Percentiles rank a stretch among this genome's conserved stretches.
Evolutionary conservation across 1,139 yeast genomes (phyloP).

Genomic region (Blastobotrys buckinghamii): DNA sequence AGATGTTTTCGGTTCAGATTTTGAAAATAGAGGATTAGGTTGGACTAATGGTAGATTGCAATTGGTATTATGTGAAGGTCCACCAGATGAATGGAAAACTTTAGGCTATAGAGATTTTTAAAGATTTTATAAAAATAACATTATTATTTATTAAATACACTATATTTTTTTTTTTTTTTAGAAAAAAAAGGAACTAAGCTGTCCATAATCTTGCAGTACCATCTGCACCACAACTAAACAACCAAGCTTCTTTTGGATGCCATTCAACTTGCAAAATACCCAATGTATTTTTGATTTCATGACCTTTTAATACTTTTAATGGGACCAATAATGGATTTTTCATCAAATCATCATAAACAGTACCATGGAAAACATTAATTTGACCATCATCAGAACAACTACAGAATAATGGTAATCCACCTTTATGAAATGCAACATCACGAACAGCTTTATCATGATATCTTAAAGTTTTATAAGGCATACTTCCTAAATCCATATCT

Average conservation of each 20-base stretch:
- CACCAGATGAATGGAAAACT: conserved; percentile 63
- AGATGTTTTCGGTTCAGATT: conserved; percentile 56
- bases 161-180: too few species aligned
- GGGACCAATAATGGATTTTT: conserved; percentile 96
- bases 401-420: conserved; percentile 80
- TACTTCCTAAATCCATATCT: conserved; percentile 80
- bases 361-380: conserved; percentile 93
- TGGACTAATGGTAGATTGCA: conserved; percentile 70
- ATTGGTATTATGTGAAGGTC: conserved; percentile 70
- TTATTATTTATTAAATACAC: too few species aligned
- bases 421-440: conserved; percentile 79
- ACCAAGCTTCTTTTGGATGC: conserved; percentile 99
- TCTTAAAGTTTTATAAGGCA: conserved; percentile 93
- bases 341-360: conserved; percentile 93
- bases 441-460: conserved; percentile 95
- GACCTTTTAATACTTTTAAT: conserved; percentile 91
- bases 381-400: conserved; percentile 96
- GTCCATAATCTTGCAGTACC: conserved; percentile 97
- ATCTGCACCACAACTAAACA: conserved; percentile 97
- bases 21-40: conserved; percentile 36
- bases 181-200: conserved; percentile 44
- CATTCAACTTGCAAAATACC: conserved; percentile 89
- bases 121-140: background rate
- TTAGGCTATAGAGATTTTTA: conserved; percentile 42
- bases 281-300: conserved; percentile 66